Conservation (phyloP, 169 alveolate species). For the Eimeria necatrix region DNA sequence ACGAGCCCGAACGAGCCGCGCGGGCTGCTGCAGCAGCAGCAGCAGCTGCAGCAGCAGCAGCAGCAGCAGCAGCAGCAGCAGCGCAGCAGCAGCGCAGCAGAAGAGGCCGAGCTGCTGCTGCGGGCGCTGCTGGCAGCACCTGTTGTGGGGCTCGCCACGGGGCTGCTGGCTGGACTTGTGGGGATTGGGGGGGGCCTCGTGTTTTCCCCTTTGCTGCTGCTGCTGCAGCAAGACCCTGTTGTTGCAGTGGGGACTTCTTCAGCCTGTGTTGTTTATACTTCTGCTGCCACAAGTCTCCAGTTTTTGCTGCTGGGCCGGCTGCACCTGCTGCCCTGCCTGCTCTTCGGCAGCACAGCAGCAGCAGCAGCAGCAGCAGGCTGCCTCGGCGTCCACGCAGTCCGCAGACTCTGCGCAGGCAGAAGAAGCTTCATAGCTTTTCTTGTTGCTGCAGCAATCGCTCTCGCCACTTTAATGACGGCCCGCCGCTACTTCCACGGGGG, state of each 20-base stretch:
- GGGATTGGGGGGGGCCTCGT: slow-evolving; percentile 95
- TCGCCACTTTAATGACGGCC: slow-evolving; percentile 53
- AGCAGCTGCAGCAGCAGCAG: background rate
- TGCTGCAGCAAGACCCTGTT: slow-evolving; percentile 89
- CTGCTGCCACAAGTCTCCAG: slow-evolving; percentile 81
- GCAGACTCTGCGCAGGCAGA: slow-evolving; percentile 69
- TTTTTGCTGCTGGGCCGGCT: slow-evolving; percentile 79
- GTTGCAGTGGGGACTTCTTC: slow-evolving; percentile 81
- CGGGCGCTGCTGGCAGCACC: slow-evolving; percentile 63
- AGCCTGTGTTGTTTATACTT: slow-evolving; percentile 81
- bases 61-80: background rate
- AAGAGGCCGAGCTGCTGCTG: slow-evolving; percentile 52
- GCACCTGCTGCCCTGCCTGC: slow-evolving; percentile 45
- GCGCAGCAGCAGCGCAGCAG: background rate
- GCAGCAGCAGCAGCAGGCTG: slow-evolving; percentile 76
- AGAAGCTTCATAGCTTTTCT: slow-evolving; percentile 50
- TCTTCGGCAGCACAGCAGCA: slow-evolving; percentile 70
- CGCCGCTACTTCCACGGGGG: slow-evolving; percentile 26
- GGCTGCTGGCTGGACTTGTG: slow-evolving; percentile 89
- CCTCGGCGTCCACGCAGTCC: slow-evolving; percentile 57
- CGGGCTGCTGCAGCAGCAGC: slow-evolving; percentile 15
- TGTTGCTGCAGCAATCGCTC: slow-evolving; percentile 73
- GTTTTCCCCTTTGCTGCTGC: slow-evolving; percentile 90
- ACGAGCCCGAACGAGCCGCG: background rate
- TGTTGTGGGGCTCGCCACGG: slow-evolving; percentile 86